A percentile compares a stretch with the other conserved stretches of the same genome.
Evolutionary conservation across 2,329 filamentous ascomycete species (phyloP).

Genomic region (Fusarium sterilihyphosum): DNA sequence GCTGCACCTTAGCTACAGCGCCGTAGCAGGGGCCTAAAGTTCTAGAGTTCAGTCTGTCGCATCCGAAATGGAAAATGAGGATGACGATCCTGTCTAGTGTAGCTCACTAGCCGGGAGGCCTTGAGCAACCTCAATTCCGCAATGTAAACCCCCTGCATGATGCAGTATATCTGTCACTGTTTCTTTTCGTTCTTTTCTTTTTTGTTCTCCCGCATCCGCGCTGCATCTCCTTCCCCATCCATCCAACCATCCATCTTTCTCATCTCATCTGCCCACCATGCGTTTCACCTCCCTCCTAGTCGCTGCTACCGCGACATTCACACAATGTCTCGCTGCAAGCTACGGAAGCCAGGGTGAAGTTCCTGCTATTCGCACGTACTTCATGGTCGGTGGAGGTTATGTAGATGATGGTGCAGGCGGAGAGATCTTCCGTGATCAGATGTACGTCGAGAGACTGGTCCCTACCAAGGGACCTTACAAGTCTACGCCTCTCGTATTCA

Average conservation of each 20-base stretch:
- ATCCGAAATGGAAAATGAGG: neutral
- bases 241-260: neutral
- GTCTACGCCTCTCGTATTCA: conserved; percentile 28
- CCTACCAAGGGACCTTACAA: conserved; percentile 11
- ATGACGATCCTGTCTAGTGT: conserved; percentile 1
- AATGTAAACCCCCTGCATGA: neutral
- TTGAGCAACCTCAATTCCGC: neutral
- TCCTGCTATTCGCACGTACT: conserved; percentile 29
- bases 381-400: conserved; percentile 30
- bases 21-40: neutral
- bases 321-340: neutral
- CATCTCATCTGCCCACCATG: conserved; percentile 1
- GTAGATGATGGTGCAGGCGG: conserved; percentile 32
- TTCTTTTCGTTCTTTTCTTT: neutral
- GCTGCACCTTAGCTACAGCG: neutral
- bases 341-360: neutral
- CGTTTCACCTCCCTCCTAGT: neutral
- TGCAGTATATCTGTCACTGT: neutral
- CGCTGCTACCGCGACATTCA: neutral
- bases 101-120: neutral
- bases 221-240: neutral
- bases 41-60: neutral
- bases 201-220: neutral
- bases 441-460: conserved; percentile 36
- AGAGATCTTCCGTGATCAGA: conserved; percentile 36